phyloP scores from a whole-genome alignment of 1,284 basidiomycete genomes.

The Marasmius tenuissimus region DNA sequence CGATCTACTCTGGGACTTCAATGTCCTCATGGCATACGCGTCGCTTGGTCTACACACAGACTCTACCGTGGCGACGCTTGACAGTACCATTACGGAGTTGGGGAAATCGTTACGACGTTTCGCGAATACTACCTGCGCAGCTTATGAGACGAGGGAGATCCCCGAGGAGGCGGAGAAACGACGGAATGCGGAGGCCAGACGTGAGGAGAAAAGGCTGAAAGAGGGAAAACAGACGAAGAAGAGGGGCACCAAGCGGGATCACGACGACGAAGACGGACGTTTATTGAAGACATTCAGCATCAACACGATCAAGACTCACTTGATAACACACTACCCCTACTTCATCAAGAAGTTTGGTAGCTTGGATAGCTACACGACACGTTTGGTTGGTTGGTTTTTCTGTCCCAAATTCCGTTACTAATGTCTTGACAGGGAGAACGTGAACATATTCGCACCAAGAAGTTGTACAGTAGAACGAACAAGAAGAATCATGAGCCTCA shows the following conservation, averaged over 20 bases:
- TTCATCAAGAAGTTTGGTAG: not conserved
- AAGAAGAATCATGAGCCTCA: not conserved
- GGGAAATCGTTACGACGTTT: not conserved
- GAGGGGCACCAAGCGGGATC: not conserved
- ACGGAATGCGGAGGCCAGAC: not conserved
- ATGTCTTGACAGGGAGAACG: not conserved
- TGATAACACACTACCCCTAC: not conserved
- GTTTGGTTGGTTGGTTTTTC: too few species aligned
- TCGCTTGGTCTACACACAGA: conserved; percentile 21
- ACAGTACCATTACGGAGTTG: not conserved
- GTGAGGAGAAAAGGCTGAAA: too few species aligned
- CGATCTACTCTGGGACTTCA: conserved; percentile 8
- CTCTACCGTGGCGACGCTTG: not conserved
- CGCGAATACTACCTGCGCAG: not conserved
- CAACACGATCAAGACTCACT: not conserved
- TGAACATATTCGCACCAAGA: not conserved
- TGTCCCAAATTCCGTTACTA: too few species aligned
- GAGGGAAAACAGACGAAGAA: not conserved
- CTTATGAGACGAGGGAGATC: not conserved
- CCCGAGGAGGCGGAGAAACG: not conserved
- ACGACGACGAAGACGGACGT: too few species aligned
- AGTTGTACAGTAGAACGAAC: not conserved
- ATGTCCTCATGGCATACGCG: conserved; percentile 20
- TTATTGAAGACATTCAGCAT: too few species aligned
- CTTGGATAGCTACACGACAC: not conserved